Percentiles rank a stretch among this genome's conserved stretches.
phyloP scores from a whole-genome alignment of 192 early-diverging fungal species.

The Gonapodya prolifera region DNA sequence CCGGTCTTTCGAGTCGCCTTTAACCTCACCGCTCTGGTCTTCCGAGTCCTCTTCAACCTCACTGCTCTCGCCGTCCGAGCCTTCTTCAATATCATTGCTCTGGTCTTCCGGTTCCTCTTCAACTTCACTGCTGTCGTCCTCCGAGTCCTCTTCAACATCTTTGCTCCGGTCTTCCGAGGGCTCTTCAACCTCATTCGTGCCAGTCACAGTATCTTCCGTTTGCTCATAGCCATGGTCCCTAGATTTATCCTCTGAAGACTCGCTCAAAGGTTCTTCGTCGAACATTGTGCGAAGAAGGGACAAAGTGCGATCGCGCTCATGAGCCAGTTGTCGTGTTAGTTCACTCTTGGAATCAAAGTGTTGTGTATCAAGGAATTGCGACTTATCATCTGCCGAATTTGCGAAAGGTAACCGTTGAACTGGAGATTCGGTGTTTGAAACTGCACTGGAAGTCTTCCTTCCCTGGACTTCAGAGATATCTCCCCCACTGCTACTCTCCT shows the following conservation, averaged over 20 bases:
- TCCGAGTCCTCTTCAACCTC: no score
- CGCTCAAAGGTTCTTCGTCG: no score
- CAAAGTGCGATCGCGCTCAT: neutral
- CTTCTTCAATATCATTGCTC: no score
- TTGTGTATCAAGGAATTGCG: neutral
- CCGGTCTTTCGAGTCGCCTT: no score
- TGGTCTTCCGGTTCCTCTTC: neutral
- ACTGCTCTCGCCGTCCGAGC: no score
- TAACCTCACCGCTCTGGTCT: no score
- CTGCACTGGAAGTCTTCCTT: neutral
- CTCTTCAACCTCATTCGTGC: neutral
- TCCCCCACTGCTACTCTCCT: neutral
- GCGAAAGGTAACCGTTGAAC: neutral
- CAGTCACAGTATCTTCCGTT: neutral
- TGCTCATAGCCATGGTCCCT: no score
- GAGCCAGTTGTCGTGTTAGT: neutral
- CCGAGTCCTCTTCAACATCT: neutral
- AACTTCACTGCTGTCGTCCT: neutral
- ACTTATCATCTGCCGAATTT: neutral
- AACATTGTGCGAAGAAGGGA: neutral
- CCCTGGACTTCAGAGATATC: neutral
- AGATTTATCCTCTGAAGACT: no score
- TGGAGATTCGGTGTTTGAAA: neutral
- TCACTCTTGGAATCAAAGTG: neutral
- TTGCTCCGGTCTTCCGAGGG: neutral